These are phyloP conservation scores for Acanthamoeba healyi DNA, from an alignment of 208 protist species.

Conservation along the genomic window DNA sequence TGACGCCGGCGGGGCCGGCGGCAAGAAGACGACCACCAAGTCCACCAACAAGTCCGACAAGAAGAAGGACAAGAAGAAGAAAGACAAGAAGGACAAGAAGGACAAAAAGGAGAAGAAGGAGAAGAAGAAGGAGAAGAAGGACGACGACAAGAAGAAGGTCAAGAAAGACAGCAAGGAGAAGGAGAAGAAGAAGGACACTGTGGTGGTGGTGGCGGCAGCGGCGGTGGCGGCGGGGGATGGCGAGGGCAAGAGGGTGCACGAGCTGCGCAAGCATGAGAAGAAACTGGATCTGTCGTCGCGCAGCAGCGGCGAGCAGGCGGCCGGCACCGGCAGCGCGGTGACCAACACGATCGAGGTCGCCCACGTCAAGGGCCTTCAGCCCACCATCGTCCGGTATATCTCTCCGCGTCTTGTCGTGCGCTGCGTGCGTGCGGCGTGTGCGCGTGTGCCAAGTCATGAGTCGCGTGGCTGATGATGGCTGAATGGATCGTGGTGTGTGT, in stretches of 20 bases:
- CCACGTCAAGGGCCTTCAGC: slow-evolving; percentile 30
- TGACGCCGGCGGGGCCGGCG: background rate
- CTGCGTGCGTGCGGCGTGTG: background rate
- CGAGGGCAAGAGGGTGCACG: background rate
- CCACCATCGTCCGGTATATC: background rate
- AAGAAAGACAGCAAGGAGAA: background rate
- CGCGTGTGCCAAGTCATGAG: background rate
- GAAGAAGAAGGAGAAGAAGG: background rate
- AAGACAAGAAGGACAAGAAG: background rate
- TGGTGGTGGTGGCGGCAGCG: too few relatives aligned
- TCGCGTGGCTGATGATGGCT: too few relatives aligned
- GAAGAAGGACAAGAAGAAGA: background rate
- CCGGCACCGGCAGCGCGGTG: background rate
- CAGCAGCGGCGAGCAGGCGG: background rate
- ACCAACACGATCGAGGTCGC: slow-evolving; percentile 53
- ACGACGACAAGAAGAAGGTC: background rate
- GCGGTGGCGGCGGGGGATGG: too few relatives aligned
- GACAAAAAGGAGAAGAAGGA: background rate
- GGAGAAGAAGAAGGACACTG: background rate
- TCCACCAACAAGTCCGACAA: background rate
- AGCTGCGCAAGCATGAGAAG: slow-evolving; percentile 56
- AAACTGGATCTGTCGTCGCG: slow-evolving; percentile 58
- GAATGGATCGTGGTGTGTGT: background rate
- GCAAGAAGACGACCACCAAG: background rate
- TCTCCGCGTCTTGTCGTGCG: background rate